Evolutionary conservation across 2,329 filamentous ascomycete genomes (phyloP), one percentile per base, ranked within the genome.

Genomic region (Penicillium rolfsii): DNA sequence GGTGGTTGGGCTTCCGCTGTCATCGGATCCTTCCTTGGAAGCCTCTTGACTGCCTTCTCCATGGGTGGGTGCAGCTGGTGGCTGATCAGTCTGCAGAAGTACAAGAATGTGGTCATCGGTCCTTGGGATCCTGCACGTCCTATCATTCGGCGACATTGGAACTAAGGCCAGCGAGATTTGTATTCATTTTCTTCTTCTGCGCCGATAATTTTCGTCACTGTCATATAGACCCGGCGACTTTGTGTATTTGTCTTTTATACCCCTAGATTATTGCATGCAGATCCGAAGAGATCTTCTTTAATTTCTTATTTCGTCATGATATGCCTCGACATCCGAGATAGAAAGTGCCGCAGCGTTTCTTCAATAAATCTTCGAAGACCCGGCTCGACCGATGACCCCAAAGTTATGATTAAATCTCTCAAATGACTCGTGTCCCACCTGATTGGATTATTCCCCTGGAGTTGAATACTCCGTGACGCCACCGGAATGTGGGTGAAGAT

Each of bases 11-110:
- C 81, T 55, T 81, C 85, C 58, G 83, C 83, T 30, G 76, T 94
- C 26, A 80, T 91, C 2, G 95, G 95, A 12, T 88, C 91, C 65
- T 76, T 94, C 1, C 81, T 96, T 5, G 91, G 91, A 5, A 85
- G 87, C n/a, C 71, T 94, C 9, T 81, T 92, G 24, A 89, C 90
- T 0, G 87, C 88, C 4, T 75, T 97, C 57, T 88, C 88, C 2
- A 96, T 97, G 87, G 95, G 94, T 1, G 89, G 93, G 12, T 97
- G 93, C 75, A 96, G 92, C 74, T 98, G 93, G 94, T 98, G 95
- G 93, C 80, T 99, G 64, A 98, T 99, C 72, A 91, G 93, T 8
- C 77, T 99, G 76, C 95, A 99, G 79, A 94, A 96, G 80, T 99
- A 98, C 79, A 99, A 99, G 82, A 98, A 98, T 75, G 95, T 98